Evolutionary conservation across 2,329 filamentous ascomycete genomes (phyloP).

Genomic region (Domatiomyces catenatus): DNA sequence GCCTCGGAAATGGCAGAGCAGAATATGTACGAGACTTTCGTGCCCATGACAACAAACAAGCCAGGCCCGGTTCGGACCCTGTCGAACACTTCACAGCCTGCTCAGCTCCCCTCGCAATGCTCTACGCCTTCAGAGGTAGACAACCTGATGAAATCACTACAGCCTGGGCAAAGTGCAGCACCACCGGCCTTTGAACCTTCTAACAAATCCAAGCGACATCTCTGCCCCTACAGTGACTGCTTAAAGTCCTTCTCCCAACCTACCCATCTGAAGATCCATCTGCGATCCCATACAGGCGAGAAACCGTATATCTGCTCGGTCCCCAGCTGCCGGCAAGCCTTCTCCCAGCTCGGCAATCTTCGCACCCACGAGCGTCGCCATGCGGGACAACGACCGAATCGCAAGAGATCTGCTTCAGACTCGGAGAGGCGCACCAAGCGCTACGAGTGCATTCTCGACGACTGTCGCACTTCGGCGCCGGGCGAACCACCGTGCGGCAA

Average conservation of each 20-base stretch:
- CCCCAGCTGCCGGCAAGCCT: constrained; percentile 58
- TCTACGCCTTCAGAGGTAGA: constrained; percentile 49
- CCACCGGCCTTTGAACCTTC: constrained; percentile 16
- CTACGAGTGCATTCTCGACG: constrained; percentile 65
- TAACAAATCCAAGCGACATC: constrained; percentile 42
- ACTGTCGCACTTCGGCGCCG: constrained; percentile 35
- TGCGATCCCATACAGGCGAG: constrained; percentile 71
- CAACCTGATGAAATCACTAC: constrained; percentile 70
- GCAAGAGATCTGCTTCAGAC: constrained; percentile 43
- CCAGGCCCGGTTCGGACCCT: background rate
- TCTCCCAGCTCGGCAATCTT: constrained; percentile 81
- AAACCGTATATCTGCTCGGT: constrained; percentile 71
- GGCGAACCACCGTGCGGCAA: constrained; percentile 37
- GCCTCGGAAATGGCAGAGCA: constrained; percentile 2
- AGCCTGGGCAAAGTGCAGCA: constrained; percentile 33
- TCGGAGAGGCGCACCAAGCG: constrained; percentile 33
- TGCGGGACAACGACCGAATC: constrained; percentile 73
- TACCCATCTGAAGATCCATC: constrained; percentile 84
- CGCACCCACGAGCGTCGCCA: constrained; percentile 78
- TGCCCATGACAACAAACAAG: background rate
- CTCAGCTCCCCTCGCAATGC: background rate
- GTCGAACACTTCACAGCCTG: background rate
- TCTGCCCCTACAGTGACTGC: constrained; percentile 60
- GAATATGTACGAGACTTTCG: background rate
- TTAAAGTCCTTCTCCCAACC: constrained; percentile 76